Base-by-base conservation (phyloP, 106 monocot species). In the Dendrobium chrysotoxum region DNA sequence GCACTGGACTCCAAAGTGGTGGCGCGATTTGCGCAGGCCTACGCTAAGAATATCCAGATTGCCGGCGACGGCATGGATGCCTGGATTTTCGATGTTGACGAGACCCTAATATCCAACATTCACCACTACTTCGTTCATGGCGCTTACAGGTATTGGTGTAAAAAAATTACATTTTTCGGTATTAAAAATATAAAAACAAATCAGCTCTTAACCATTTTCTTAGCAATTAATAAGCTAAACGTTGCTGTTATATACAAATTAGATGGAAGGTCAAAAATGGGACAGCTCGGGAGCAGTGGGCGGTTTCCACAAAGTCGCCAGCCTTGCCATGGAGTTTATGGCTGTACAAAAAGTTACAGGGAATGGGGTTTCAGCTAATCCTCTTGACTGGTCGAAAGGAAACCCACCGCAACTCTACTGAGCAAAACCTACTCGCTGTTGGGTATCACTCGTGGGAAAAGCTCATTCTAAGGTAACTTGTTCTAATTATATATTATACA, bases 31-130 rank as follows among this genome's bases (percentile, higher is more conserved):
- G 87, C 87, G 18, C 31, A 80, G 9, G 74, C 40, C 21, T 88
- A 82, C 81, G 85, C 78, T 28, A 45, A 70, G 79, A 40, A 53
- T 11, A 35, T 90, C 26, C 8, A 39, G 26, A 58, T 85, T n/a
- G 4, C 23, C 42, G 83, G 82, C 47, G 82, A 88, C 35, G 85
- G 90, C 28, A 88, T 73, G 81, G 83, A 85, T 20, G 78, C 67
- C 0, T 87, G 87, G 90, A 73, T 90, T 47, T 87, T 90, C 42
- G 87, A 90, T 41, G 55, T 90, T 23, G 87, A 87, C 38, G 88
- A 90, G 75, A 90, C 88, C 21, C 15, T 70, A 1, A 80, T 90
- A 20, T 85, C 85, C 44, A 88, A 85, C 70, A 81, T 90, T 4
- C 87, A 82, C 8, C 83, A 87, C 61, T 87, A 87, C 53, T 80